These are phyloP conservation scores for Schizonepeta tenuifolia DNA, from an alignment of 257 asterid genomes.

Conservation along the genomic window DNA sequence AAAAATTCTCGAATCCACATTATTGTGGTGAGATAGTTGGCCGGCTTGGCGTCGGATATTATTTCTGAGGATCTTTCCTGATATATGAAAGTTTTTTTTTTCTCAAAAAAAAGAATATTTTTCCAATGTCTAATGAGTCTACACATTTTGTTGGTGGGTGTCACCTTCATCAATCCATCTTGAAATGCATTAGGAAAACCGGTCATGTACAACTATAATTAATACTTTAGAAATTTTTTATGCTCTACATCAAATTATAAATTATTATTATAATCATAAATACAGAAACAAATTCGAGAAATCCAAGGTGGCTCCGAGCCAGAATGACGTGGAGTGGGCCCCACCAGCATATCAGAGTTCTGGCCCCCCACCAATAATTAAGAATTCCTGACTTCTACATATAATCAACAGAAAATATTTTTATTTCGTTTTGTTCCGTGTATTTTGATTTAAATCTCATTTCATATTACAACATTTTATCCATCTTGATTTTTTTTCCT, in stretches of 20 bases:
- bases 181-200: background rate
- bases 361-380: slow-evolving; percentile 20
- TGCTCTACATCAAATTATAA: no score
- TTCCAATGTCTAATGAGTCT: background rate
- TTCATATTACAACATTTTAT: no score
- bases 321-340: slow-evolving; percentile 45
- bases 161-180: background rate
- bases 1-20: no score
- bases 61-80: no score
- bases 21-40: no score
- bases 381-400: background rate
- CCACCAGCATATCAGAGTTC: slow-evolving; percentile 26
- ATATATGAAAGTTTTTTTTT: no score
- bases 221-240: background rate
- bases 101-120: no score
- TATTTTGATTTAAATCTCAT: no score
- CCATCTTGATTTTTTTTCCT: no score
- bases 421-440: no score
- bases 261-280: no score
- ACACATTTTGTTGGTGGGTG: slow-evolving; percentile 2
- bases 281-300: background rate
- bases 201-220: background rate
- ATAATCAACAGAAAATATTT: background rate
- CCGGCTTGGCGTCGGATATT: no score
- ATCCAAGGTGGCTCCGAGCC: slow-evolving; percentile 35